These are phyloP conservation scores for Nematocida parisii DNA, from an alignment of 371 early-diverging fungal genomes.

Conservation along the genomic window DNA sequence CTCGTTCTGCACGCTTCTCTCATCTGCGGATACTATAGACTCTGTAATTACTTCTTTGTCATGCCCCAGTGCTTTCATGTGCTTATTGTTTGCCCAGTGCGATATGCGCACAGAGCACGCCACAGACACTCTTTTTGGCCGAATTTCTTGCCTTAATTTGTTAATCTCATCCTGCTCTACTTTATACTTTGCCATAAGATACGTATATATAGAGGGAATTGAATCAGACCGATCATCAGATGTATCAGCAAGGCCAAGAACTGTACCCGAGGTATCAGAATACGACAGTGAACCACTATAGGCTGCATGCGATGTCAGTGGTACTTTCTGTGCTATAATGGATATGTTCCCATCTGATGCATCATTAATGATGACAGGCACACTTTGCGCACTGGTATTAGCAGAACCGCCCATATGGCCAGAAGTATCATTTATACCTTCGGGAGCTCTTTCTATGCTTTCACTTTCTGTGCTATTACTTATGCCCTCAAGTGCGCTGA, in stretches of 20 bases:
- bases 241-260: not conserved
- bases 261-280: not conserved
- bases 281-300: too few relatives aligned
- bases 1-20: constrained; percentile 46
- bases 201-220: constrained; percentile 24
- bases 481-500: too few relatives aligned
- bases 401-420: too few relatives aligned
- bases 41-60: constrained; percentile 30
- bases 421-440: too few relatives aligned
- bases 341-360: too few relatives aligned
- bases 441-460: too few relatives aligned
- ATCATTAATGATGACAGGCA: too few relatives aligned
- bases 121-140: not conserved
- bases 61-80: constrained; percentile 21
- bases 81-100: constrained; percentile 26
- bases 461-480: too few relatives aligned
- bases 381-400: too few relatives aligned
- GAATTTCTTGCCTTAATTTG: not conserved
- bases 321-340: too few relatives aligned
- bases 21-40: constrained; percentile 11
- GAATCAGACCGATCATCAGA: not conserved
- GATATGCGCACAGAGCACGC: constrained; percentile 4
- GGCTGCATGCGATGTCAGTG: too few relatives aligned
- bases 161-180: constrained; percentile 42
- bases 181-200: constrained; percentile 40